A percentile compares a stretch with the other conserved stretches of the same genome.
Evolutionary conservation across 2,329 filamentous ascomycete species (phyloP).

Genomic region (Venturia pyrina): DNA sequence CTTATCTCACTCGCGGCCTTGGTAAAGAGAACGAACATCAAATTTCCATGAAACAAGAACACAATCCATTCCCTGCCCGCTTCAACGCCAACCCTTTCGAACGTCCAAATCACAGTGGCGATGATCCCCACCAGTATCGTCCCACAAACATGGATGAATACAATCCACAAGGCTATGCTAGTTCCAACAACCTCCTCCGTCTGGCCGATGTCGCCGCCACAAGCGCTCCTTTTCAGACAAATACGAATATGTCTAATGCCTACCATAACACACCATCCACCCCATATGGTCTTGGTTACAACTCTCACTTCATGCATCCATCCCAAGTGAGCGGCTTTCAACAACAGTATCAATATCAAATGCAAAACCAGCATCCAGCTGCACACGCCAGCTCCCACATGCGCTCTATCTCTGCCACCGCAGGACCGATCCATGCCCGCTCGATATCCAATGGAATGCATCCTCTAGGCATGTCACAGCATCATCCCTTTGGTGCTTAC

Average conservation of each 20-base stretch:
- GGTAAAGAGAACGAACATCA: neutral
- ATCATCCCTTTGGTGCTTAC: neutral
- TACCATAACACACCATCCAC: neutral
- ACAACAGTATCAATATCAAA: conserved; percentile 1
- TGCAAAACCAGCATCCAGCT: neutral
- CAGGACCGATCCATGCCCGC: neutral
- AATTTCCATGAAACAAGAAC: neutral
- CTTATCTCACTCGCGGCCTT: conserved; percentile 3
- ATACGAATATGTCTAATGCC: neutral
- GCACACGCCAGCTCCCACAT: neutral
- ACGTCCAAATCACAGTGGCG: neutral
- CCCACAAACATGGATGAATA: neutral
- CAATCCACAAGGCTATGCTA: neutral
- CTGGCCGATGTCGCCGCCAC: conserved; percentile 5
- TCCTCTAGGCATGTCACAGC: neutral
- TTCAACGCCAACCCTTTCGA: neutral
- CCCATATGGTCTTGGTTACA: neutral
- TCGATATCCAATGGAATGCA: neutral
- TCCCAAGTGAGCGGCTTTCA: neutral
- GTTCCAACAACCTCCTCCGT: neutral
- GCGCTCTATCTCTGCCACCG: neutral
- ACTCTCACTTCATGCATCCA: neutral
- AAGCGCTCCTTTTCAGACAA: neutral
- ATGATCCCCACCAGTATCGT: neutral
- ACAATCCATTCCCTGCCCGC: neutral